These are phyloP conservation scores for Venturia asperata DNA, from an alignment of 2,329 filamentous ascomycete genomes.

Conservation along the genomic window DNA sequence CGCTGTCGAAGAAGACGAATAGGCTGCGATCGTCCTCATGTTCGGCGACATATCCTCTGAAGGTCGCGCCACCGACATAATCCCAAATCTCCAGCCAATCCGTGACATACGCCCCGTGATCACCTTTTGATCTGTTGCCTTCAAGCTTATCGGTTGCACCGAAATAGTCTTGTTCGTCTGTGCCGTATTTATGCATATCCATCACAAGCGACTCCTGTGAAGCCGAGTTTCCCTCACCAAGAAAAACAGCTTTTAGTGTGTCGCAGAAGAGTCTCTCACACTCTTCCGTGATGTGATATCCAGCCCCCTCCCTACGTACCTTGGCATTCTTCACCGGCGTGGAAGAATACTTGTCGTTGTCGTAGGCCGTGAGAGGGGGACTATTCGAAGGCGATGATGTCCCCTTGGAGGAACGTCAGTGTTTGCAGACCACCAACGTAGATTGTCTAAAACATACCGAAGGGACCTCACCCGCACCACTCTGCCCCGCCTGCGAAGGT, in stretches of 20 bases:
- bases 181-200: slow-evolving; percentile 52
- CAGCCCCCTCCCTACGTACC: slow-evolving; percentile 72
- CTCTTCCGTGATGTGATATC: slow-evolving; percentile 91
- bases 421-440: neutral
- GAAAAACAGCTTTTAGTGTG: slow-evolving; percentile 87
- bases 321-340: slow-evolving; percentile 25
- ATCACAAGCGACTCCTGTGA: slow-evolving; percentile 78
- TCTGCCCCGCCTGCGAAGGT: slow-evolving; percentile 63
- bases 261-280: slow-evolving; percentile 99
- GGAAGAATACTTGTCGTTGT: slow-evolving; percentile 51
- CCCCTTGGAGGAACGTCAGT: slow-evolving; percentile 48
- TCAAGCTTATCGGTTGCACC: neutral
- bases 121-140: slow-evolving; percentile 12
- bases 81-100: slow-evolving; percentile 77
- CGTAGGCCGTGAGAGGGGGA: slow-evolving; percentile 75
- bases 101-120: slow-evolving; percentile 35
- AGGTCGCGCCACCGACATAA: slow-evolving; percentile 74
- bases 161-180: slow-evolving; percentile 11
- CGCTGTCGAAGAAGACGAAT: slow-evolving; percentile 81
- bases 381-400: slow-evolving; percentile 78
- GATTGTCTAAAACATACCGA: slow-evolving; percentile 28
- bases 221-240: slow-evolving; percentile 81
- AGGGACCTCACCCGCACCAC: slow-evolving; percentile 41
- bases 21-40: slow-evolving; percentile 64
- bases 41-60: slow-evolving; percentile 76